Evolutionary conservation across 495 filamentous ascomycete species (phyloP), one percentile per base, ranked within the genome.

Genomic region (Cercophora scortea): DNA sequence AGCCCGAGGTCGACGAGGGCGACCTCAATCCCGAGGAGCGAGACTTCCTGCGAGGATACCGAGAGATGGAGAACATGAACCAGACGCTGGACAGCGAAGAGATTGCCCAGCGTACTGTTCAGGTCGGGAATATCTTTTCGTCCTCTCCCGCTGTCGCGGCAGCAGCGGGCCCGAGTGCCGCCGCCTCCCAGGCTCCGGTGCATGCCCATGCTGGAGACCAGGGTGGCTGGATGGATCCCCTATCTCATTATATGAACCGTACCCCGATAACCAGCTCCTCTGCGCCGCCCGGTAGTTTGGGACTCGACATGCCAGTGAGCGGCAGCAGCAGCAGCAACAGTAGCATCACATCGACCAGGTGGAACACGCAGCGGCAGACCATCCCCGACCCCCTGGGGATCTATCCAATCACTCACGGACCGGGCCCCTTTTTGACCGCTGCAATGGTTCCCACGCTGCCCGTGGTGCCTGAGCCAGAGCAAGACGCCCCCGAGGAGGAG

Each of bases 21-120:
- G 62, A 58, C 11, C 32, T 67, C 33, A 52, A 40, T 0, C 1
- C 16, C 1, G 34, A 35, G 3, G 61, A 65, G 41, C 35, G 32
- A 13, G 42, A 38, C 2, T 12, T 49, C 1, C 35, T 69, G 9
- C 16, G 18, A 6, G 9, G 13, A 10, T 68, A 53, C 45, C 42
- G 58, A 3, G 47, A 53, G 9, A 13, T 50, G 12, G 63, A 57
- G 49, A 6, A 15, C 16, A 53, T 46, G 36, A 19, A 33, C 17
- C 36, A 8, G 7, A 0, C 16, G 10, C 18, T 50, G 13, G 36
- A 50, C 36, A 34, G 46, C 2, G 36, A 45, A 10, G 53, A 57
- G 33, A 42, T 53, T 6, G n/a, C 15, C 7, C 8, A 18, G 17
- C 50, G 54, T 6, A 50, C 62, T 6, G 51, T 33, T 2, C 48